phyloP scores from a whole-genome alignment of 306 rosid species.

The Trifolium dubium region DNA sequence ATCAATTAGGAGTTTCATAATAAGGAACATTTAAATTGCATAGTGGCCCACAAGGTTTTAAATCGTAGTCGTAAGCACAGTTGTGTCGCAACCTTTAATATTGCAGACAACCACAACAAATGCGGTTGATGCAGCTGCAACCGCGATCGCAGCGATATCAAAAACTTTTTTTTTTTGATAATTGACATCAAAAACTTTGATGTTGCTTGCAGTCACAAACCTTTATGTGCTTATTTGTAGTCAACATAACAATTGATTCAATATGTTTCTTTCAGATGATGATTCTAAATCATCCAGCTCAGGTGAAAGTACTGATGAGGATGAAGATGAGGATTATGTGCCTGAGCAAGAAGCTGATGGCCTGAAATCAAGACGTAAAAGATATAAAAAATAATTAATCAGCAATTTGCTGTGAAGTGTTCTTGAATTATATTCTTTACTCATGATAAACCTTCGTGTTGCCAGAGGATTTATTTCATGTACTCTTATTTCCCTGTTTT shows the following conservation, averaged over 20 bases:
- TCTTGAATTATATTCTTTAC: neutral
- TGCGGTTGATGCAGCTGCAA: neutral
- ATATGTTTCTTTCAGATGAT: constrained; percentile 27
- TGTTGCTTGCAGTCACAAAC: neutral
- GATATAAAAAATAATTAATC: neutral
- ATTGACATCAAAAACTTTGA: neutral
- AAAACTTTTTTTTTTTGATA: too few species aligned
- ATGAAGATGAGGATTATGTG: constrained; percentile 7
- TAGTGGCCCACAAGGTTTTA: neutral
- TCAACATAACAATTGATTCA: constrained; percentile 10
- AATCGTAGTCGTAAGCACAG: neutral
- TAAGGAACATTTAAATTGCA: constrained; percentile 5
- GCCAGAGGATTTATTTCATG: neutral
- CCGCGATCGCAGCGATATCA: neutral
- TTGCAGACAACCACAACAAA: neutral
- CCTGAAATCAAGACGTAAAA: neutral
- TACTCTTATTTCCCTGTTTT: neutral
- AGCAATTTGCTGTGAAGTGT: neutral
- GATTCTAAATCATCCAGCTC: neutral
- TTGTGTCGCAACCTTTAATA: neutral
- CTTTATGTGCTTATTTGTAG: neutral
- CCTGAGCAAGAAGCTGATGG: neutral
- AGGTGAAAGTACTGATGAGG: neutral
- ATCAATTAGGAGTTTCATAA: constrained; percentile 2
- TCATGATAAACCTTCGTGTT: neutral